Evolutionary conservation across 805 yeast species (phyloP).

Genomic region (Candida awuae): DNA sequence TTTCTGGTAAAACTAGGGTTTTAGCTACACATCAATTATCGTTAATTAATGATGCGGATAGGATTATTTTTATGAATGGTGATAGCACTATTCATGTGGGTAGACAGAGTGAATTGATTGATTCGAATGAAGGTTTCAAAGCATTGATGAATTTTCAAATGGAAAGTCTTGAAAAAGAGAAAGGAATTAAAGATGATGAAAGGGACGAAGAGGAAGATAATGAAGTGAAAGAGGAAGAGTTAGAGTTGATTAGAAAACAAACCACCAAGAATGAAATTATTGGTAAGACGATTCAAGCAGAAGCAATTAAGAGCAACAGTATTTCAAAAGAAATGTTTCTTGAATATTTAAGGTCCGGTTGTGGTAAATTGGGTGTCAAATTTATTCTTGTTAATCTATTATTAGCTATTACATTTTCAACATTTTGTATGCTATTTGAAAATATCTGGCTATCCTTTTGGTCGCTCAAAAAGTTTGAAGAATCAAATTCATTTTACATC

Average conservation of each 20-base stretch:
- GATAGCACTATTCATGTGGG: constrained; percentile 57
- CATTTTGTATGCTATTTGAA: constrained; percentile 48
- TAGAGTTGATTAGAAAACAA: constrained; percentile 17
- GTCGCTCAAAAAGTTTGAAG: constrained; percentile 46
- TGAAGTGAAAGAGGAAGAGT: constrained; percentile 18
- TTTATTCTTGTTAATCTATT: constrained; percentile 20
- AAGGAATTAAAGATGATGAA: neutral
- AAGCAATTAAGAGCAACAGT: constrained; percentile 27
- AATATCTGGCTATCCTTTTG: constrained; percentile 81
- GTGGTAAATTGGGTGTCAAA: constrained; percentile 37
- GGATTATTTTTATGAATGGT: constrained; percentile 56
- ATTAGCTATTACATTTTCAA: constrained; percentile 27
- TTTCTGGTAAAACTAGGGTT: constrained; percentile 53
- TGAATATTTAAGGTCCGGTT: constrained; percentile 46
- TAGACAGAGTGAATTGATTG: constrained; percentile 43
- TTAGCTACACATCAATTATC: constrained; percentile 81
- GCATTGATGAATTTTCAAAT: constrained; percentile 39
- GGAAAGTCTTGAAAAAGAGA: constrained; percentile 8
- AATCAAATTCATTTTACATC: constrained; percentile 47
- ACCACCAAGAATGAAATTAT: constrained; percentile 23
- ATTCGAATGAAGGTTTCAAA: constrained; percentile 38
- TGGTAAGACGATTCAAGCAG: constrained; percentile 27
- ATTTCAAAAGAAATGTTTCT: constrained; percentile 41
- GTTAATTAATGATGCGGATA: constrained; percentile 58
- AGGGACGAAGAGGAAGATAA: constrained; percentile 25